Conservation (phyloP, 495 filamentous ascomycete genomes). For the Lophium mytilinum region DNA sequence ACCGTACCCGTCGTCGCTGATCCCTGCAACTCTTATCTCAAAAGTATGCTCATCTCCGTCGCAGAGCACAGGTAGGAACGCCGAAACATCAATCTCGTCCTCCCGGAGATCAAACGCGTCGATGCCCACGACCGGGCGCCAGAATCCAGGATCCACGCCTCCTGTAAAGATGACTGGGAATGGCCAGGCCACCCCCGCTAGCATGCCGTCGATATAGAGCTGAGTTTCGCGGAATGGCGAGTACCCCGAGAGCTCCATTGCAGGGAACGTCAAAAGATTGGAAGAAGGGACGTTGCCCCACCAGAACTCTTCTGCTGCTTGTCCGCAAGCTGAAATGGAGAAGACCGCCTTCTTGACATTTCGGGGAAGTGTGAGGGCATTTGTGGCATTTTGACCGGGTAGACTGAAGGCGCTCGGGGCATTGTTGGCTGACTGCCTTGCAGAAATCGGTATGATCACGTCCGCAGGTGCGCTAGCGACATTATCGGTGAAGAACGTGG, state of each 20-base stretch:
- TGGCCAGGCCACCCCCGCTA: constrained; percentile 78
- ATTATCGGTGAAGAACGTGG: constrained; percentile 57
- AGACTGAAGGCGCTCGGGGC: constrained; percentile 60
- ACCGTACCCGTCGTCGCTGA: constrained; percentile 46
- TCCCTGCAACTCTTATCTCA: constrained; percentile 59
- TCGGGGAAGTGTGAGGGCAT: constrained; percentile 50
- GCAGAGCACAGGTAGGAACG: constrained; percentile 61
- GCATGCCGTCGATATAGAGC: constrained; percentile 62
- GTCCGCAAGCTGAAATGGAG: constrained; percentile 69
- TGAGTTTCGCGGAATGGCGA: constrained; percentile 80
- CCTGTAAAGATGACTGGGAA: constrained; percentile 86
- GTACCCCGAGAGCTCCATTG: constrained; percentile 55
- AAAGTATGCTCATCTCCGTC: constrained; percentile 60
- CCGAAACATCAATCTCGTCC: constrained; percentile 78
- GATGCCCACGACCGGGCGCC: constrained; percentile 78
- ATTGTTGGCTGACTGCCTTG: constrained; percentile 43
- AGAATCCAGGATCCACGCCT: constrained; percentile 72
- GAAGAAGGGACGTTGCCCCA: constrained; percentile 70
- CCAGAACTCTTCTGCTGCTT: constrained; percentile 81
- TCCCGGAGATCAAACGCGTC: constrained; percentile 76
- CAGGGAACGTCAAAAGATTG: constrained; percentile 53
- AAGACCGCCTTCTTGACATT: constrained; percentile 64
- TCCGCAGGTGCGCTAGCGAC: constrained; percentile 47
- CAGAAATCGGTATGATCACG: constrained; percentile 70
- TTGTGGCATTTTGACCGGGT: constrained; percentile 55